Evolutionary conservation across 768 basidiomycete species (phyloP), one percentile per base, ranked within the genome.

Genomic region (Phlegmacium glaucopus): DNA sequence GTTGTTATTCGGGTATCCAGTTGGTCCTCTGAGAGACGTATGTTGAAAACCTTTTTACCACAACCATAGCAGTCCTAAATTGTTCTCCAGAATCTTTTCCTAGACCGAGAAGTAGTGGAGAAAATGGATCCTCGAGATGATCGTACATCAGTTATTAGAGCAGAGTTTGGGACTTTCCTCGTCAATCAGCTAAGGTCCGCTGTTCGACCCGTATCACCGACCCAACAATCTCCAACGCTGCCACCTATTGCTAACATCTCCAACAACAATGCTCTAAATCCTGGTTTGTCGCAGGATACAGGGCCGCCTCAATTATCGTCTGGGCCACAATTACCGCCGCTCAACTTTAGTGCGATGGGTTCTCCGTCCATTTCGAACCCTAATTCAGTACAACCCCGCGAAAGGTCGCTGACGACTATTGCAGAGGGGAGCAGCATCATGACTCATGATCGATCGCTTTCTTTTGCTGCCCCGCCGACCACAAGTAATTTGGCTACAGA

Each of bases 1-100:
- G 9, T 76, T 95, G 65, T 94, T 97, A 85, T 98, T 94, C 65
- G 92, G 84, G 0, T 96, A 97, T 63, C 94, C 95, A 6, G 83
- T 90, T 40, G 94, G 92, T 1, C 80, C 86, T 4, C 70, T 80
- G 49, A 86, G 83, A 66, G 87, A 93, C 61, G 94, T 95, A 61
- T 54, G 89, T 72, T 13, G 38, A 18, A 12, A 27, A 11, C 39
- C 22, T 50, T 34, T 40, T 39, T 22, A 32, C 7, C 35, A 16
- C 29, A 10, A 16, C n/a, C 34, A 32, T 35, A 28, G 43, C 32
- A 25, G 38, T 46, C n/a, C 52, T 17, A 17, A 34, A 51, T 58
- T 61, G 30, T 38, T 36, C 30, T 46, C 9, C 55, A 94, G 90
- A 76, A 80, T 44, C 78, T 96, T 16, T 96, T 97, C 74, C 74